Evolutionary conservation across 169 alveolate species (phyloP).

Genomic region (Eimeria falciformis): DNA sequence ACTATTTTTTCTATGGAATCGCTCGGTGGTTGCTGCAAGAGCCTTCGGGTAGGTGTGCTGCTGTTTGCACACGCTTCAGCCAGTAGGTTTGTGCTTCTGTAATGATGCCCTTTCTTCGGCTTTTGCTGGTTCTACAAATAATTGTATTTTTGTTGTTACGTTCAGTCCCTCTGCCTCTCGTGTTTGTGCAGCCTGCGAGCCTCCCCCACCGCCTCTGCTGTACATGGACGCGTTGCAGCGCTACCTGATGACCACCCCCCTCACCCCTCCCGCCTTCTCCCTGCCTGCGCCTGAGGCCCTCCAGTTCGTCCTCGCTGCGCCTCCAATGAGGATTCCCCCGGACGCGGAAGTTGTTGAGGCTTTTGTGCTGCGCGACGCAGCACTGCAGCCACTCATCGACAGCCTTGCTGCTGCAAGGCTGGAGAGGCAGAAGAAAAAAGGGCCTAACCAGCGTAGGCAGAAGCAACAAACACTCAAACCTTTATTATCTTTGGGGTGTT

Average conservation of each 20-base stretch:
- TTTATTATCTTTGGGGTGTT: too few species aligned
- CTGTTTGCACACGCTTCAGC: too few species aligned
- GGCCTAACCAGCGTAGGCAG: neutral
- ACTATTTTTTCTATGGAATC: neutral
- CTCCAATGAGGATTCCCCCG: constrained; percentile 25
- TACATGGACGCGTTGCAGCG: constrained; percentile 47
- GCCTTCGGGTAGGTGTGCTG: too few species aligned
- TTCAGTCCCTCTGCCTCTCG: too few species aligned
- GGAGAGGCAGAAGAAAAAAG: neutral
- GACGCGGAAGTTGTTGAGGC: neutral
- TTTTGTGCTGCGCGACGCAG: constrained; percentile 8
- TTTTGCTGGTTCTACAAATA: too few species aligned
- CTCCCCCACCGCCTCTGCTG: constrained; percentile 58
- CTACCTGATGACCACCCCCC: constrained; percentile 44
- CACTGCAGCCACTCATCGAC: neutral
- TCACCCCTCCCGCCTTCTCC: constrained; percentile 8
- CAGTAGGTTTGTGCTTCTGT: too few species aligned
- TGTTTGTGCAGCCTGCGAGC: constrained; percentile 66
- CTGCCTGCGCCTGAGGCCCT: constrained; percentile 33
- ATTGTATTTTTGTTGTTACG: too few species aligned
- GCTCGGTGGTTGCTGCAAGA: neutral
- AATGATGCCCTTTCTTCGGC: too few species aligned
- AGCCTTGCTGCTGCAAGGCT: constrained; percentile 2
- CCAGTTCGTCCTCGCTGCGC: constrained; percentile 1
- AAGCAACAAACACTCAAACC: neutral